Evolutionary conservation across 106 monocot genomes (phyloP).

Genomic region (Vanilla planifolia): DNA sequence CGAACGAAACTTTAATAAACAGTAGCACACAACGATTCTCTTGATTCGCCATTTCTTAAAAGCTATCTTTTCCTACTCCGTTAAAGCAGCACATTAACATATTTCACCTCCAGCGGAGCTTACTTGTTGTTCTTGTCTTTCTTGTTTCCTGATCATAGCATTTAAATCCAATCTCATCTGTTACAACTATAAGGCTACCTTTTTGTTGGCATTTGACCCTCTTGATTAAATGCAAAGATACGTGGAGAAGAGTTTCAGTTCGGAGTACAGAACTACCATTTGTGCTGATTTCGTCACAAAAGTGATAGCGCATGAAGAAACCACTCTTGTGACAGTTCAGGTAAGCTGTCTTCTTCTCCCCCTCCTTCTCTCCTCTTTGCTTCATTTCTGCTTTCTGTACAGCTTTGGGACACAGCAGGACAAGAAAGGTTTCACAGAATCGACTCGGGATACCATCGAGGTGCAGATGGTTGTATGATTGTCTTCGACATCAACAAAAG

Average conservation of each 20-base stretch:
- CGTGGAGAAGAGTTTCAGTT: slow-evolving; percentile 77
- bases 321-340: slow-evolving; percentile 69
- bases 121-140: no score
- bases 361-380: background rate
- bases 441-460: slow-evolving; percentile 78
- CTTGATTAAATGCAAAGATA: slow-evolving; percentile 47
- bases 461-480: slow-evolving; percentile 80
- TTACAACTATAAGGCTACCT: no score
- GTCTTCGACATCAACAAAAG: slow-evolving; percentile 91
- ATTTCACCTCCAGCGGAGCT: no score
- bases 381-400: slow-evolving; percentile 1
- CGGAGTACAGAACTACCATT: slow-evolving; percentile 80
- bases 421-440: slow-evolving; percentile 93
- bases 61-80: no score
- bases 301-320: slow-evolving; percentile 60
- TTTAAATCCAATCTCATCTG: no score
- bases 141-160: no score
- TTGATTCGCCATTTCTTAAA: no score
- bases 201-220: background rate
- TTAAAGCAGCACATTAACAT: no score
- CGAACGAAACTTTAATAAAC: no score
- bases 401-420: slow-evolving; percentile 97
- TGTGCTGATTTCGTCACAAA: slow-evolving; percentile 84
- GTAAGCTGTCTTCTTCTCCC: slow-evolving; percentile 22
- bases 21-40: no score